Base-by-base conservation (phyloP, 148 eudicot genomes). In the Chenopodium berlandieri region DNA sequence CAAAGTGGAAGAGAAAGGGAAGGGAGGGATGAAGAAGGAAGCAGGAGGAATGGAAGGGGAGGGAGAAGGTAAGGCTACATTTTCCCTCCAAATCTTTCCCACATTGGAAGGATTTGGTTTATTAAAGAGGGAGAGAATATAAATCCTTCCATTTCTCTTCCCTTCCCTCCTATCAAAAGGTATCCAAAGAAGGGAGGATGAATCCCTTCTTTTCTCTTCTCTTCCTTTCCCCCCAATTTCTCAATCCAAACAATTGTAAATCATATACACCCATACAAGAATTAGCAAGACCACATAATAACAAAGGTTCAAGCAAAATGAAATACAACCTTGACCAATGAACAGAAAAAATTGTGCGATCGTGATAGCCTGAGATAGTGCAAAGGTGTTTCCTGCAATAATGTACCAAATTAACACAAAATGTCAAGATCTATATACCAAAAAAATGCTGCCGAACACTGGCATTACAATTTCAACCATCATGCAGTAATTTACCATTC, bases 281-380 rank as follows among this genome's bases (percentile, higher is more conserved):
- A 79, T 14, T 7, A 44, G 54, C 54, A 56, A 30, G 9, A 52
- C 9, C 34, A 76, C n/a, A 25, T 2, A 71, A 71, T 9, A 64
- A 46, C n/a, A 63, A 34, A 63, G 77, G 68, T 52, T 75, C 71
- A 75, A 52, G 75, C 78, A 32, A 69, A 40, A 27, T 72, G 23
- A 37, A 68, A 75, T 76, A 76, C 70, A 85, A 96, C 98, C 99
- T 93, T 85, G 99, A 96, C 94, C 97, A 94, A 88, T 96, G 97
- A 70, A 90, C 90, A 54, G 98, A 90, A 85, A 92, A 96, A 77
- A 96, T 84, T 50, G 99, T 96, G 69, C 98, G 90, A 85, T 94
- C 92, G 71, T 96, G 98, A 91, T 94, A 94, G 85, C 99, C 99
- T 44, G 97, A 88, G 48, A 96, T 85, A 75, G 97, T 94, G 88